Evolutionary conservation across 768 basidiomycete species (phyloP), one percentile per base, ranked within the genome.

Genomic region (Gymnopilus junonius): DNA sequence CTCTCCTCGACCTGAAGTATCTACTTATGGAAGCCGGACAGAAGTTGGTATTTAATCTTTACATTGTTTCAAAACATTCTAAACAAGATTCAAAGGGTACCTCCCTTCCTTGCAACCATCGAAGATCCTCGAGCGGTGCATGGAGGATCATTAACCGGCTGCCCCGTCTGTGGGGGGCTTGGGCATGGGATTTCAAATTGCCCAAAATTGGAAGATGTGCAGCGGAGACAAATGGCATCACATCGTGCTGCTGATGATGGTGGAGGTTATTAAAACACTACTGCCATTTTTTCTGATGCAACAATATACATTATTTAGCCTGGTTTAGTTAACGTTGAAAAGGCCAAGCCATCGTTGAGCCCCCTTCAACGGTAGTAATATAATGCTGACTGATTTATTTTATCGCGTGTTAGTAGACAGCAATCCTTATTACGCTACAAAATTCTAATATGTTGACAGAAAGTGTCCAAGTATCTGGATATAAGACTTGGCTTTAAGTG

Each of bases 21-120:
- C 78, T 99, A 48, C 79, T 99, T 58, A 91, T 97, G 83, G 97
- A 99, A 76, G 95, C 96, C 2, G 97, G 97, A 34, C 97, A 99
- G 80, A 97, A 96, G 96, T 97, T 61, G 55, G 87, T 66, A 8
- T 37, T 43, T 40, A 15, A 39, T 17, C 37, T 43, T 54, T 17
- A 27, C 11, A 12, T 37, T 21, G 12, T 21, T 34, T 12, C 8
- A 29, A 20, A 46, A 32, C 37, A 32, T 51, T 64, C 43, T 62
- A 51, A 67, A 23, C 59, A n/a, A 20, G 8, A 53, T 50, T 67
- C 34, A 53, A 58, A 97, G 96, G 72, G 95, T 99, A 8, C 97
- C 97, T 0, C 94, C 94, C 21, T 99, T 98, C 82, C 77, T 99
- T 67, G 78, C 85, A 59, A 91, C 88, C 2, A 89, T 99, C 62